These are phyloP conservation scores for Candolleomyces efflorescens DNA, from an alignment of 768 basidiomycete genomes.

Conservation along the genomic window DNA sequence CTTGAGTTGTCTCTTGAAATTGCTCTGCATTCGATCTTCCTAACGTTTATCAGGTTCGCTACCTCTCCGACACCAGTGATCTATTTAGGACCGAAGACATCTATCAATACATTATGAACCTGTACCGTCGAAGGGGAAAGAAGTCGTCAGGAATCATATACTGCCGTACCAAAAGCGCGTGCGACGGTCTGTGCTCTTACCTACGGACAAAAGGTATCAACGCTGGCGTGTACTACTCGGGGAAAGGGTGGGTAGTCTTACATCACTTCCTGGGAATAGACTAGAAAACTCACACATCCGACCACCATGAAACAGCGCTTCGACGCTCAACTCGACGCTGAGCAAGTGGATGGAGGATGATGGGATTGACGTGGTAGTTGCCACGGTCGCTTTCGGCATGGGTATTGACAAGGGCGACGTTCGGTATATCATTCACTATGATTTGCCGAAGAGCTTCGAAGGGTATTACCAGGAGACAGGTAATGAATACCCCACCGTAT, in stretches of 20 bases:
- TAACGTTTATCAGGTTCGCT: conserved; percentile 47
- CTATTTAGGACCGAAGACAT: conserved; percentile 60
- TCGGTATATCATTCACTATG: conserved; percentile 33
- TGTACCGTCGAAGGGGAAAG: conserved; percentile 55
- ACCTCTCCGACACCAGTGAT: conserved; percentile 49
- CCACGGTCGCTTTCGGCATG: conserved; percentile 82
- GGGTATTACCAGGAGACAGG: conserved; percentile 90
- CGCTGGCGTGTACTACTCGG: conserved; percentile 72
- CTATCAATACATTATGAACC: conserved; percentile 56
- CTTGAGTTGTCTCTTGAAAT: not conserved
- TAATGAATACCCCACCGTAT: conserved; percentile 20
- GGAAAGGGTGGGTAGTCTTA: conserved; percentile 43
- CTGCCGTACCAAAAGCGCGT: conserved; percentile 63
- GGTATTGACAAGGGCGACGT: conserved; percentile 84
- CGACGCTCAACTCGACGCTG: conserved; percentile 57
- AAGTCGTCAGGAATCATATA: conserved; percentile 75
- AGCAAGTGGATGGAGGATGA: conserved; percentile 54
- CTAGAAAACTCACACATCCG: no score
- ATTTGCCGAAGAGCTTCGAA: conserved; percentile 19
- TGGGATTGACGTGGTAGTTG: conserved; percentile 65
- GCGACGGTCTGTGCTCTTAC: conserved; percentile 61
- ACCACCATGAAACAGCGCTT: conserved; percentile 32
- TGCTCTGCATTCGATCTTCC: not conserved
- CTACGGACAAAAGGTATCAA: conserved; percentile 65
- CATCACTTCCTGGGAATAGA: not conserved